phyloP scores from a whole-genome alignment of 805 yeast species.

The Wickerhamiella sergipiensis region DNA sequence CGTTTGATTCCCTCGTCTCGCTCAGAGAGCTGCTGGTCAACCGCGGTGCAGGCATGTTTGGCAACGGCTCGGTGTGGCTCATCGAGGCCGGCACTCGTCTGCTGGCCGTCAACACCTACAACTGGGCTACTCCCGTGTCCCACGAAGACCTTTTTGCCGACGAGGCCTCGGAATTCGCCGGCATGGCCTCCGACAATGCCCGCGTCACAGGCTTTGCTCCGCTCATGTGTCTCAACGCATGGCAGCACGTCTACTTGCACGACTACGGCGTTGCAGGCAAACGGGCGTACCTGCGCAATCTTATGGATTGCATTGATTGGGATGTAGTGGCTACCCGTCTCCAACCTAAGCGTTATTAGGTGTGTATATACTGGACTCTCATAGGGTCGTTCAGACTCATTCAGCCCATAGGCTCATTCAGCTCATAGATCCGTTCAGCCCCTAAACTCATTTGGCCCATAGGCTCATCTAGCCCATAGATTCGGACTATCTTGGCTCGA shows the following conservation, averaged over 20 bases:
- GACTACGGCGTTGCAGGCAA: conserved; percentile 80
- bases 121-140: conserved; percentile 71
- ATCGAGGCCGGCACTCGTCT: conserved; percentile 32
- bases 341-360: background rate
- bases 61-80: conserved; percentile 92
- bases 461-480: too few species aligned
- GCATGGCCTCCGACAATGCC: conserved; percentile 3
- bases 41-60: conserved; percentile 64
- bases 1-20: conserved; percentile 69
- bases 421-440: too few species aligned
- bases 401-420: too few species aligned
- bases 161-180: background rate
- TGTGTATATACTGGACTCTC: background rate
- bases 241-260: conserved; percentile 73
- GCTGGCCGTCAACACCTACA: conserved; percentile 74
- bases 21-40: conserved; percentile 61
- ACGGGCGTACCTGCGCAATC: conserved; percentile 53
- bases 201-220: conserved; percentile 29
- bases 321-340: conserved; percentile 22
- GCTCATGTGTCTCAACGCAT: conserved; percentile 58
- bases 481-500: too few species aligned
- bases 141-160: conserved; percentile 7
- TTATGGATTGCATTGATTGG: conserved; percentile 80
- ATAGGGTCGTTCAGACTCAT: too few species aligned
- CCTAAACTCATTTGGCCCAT: too few species aligned